Base-by-base conservation (phyloP, 73 alveolate genomes). In the Paramecium sonneborni region DNA sequence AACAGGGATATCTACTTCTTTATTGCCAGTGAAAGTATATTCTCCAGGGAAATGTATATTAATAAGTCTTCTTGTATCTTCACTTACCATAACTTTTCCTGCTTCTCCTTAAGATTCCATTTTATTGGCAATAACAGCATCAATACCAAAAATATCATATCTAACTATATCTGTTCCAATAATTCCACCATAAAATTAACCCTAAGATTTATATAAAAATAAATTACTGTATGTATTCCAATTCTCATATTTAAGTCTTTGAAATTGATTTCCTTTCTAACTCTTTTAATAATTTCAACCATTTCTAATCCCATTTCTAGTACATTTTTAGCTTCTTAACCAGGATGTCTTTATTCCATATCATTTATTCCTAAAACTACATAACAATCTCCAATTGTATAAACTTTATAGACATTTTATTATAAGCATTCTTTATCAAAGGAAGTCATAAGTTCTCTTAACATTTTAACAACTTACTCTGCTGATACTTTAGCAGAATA, bases 401-500 rank as follows among this genome's bases (percentile, higher is more conserved):
- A 86, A 23, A 86, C 93, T 30, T 86, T 86, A 39, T 86, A 86
- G 0, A 86, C 93, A 34, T 86, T 74, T 32, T 86, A 57, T 21
- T 86, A 28, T 30, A 86, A 57, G 48, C 93, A 86, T 7, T 70
- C 93, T 30, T 86, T 86, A 86, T 86, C 93, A 58, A 86, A 86
- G 18, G 67, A 76, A 57, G 82, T 86, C 85, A 57, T 86, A 12
- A 55, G 41, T 35, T 55, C 34, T 35, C 67, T 87, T 14, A 96
- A 92, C 98, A 96, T 93, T 32, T 88, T 93, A 4, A 96, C 98
- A 0, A 96, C 97, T 55, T 93, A 96, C 57, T 93, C 96, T 20
- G 98, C 97, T 30, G 95, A 91, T 84, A 92, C 96, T 41, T 92
- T 58, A 38, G 96, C 82, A 32, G 98, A 95, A 68, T 92, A 96